Conservation (phyloP, 2,329 filamentous ascomycete species). For the Talaromyces marneffei region DNA sequence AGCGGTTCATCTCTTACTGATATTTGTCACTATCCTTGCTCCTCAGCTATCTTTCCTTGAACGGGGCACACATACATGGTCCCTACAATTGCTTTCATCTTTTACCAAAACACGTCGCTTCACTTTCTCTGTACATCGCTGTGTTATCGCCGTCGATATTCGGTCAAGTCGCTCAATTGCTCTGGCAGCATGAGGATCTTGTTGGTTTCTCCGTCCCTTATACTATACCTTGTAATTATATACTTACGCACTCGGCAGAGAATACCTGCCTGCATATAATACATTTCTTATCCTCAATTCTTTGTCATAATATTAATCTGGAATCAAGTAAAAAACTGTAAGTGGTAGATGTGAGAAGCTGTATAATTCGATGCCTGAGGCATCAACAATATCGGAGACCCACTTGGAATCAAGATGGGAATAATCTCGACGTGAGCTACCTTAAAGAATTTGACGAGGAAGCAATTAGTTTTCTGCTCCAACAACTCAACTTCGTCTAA, state of each 20-base stretch:
- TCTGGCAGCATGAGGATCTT: constrained; percentile 13
- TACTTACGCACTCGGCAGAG: constrained; percentile 2
- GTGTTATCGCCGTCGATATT: not conserved
- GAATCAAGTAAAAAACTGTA: not conserved
- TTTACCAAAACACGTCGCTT: not conserved
- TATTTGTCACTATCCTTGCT: constrained; percentile 2
- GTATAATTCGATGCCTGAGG: not conserved
- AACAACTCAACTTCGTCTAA: no score
- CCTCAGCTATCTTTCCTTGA: constrained; percentile 2
- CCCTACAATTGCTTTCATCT: constrained; percentile 19
- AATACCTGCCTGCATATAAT: constrained; percentile 14
- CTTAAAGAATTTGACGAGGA: not conserved
- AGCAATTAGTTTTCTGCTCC: no score
- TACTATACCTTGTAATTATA: constrained; percentile 17
- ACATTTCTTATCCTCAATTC: not conserved
- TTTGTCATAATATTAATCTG: not conserved
- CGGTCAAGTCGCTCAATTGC: constrained; percentile 14
- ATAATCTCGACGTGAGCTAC: not conserved
- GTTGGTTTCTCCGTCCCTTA: not conserved
- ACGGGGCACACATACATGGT: constrained; percentile 12
- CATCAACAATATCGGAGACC: not conserved
- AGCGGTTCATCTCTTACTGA: constrained; percentile 14
- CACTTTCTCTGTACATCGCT: constrained; percentile 16
- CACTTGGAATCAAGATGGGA: not conserved
- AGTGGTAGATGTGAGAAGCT: no score